These are phyloP conservation scores for Suillus bovinus DNA, from an alignment of 768 basidiomycete species.

Conservation along the genomic window DNA sequence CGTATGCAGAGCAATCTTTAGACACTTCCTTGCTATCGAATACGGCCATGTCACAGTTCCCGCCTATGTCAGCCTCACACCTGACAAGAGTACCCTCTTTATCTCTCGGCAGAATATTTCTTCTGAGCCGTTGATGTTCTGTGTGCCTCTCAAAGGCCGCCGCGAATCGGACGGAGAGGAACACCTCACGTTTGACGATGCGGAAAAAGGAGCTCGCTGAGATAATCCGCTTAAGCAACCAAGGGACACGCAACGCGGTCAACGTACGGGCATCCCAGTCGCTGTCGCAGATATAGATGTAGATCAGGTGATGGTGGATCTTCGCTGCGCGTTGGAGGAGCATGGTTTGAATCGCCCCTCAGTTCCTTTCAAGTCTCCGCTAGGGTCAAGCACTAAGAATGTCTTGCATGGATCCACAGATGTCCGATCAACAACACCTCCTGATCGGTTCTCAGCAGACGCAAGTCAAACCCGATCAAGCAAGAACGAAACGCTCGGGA, in stretches of 20 bases:
- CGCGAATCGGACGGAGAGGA: constrained; percentile 77
- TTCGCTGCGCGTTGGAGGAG: constrained; percentile 77
- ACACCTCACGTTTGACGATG: constrained; percentile 74
- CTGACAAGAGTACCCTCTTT: constrained; percentile 82
- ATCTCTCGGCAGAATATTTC: constrained; percentile 73
- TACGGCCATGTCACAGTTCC: constrained; percentile 49
- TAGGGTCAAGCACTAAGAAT: constrained; percentile 89
- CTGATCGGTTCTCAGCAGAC: constrained; percentile 15
- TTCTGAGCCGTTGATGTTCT: constrained; percentile 58
- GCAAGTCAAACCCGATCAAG: constrained; percentile 76
- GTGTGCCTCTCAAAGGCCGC: constrained; percentile 75
- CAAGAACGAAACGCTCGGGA: constrained; percentile 88
- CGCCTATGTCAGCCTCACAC: constrained; percentile 73
- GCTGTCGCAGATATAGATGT: constrained; percentile 92
- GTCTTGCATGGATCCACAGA: constrained; percentile 66
- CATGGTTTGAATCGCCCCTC: constrained; percentile 83
- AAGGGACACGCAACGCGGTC: constrained; percentile 70
- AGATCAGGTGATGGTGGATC: constrained; percentile 85
- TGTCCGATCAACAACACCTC: constrained; percentile 44
- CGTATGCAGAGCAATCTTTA: constrained; percentile 50
- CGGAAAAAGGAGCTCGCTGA: constrained; percentile 70
- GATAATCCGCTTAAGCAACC: constrained; percentile 79
- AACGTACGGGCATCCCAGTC: constrained; percentile 81
- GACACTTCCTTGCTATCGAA: constrained; percentile 41
- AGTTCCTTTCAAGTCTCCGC: constrained; percentile 84